Percentiles rank a stretch among this genome's conserved stretches.
These are phyloP conservation scores for Amphichorda felina DNA, from an alignment of 2,329 filamentous ascomycete genomes.

Conservation along the genomic window DNA sequence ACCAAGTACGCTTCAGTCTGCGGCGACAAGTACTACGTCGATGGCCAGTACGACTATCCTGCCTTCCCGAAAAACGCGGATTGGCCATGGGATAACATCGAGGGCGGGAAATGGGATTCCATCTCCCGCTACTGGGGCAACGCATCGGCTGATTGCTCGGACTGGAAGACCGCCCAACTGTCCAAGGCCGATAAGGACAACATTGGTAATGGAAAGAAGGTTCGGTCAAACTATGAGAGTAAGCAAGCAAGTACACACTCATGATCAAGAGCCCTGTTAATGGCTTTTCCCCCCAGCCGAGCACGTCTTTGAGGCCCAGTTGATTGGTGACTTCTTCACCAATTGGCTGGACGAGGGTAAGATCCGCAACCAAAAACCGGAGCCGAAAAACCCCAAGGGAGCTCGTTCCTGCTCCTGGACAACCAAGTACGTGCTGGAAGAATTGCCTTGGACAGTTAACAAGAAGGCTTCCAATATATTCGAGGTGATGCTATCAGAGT, in stretches of 20 bases:
- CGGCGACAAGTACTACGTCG: neutral
- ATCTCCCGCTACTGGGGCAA: neutral
- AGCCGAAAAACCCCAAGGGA: neutral
- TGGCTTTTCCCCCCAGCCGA: too few relatives aligned
- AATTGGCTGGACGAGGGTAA: neutral
- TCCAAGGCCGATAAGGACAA: neutral
- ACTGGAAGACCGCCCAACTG: neutral
- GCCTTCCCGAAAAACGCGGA: neutral
- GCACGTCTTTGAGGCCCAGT: neutral
- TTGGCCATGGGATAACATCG: neutral
- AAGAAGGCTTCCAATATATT: neutral
- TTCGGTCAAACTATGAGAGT: neutral
- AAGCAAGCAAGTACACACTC: too few relatives aligned
- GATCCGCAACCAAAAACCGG: neutral
- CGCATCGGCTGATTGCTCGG: neutral
- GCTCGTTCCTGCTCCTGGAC: neutral
- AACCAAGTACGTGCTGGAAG: neutral
- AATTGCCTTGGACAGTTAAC: neutral
- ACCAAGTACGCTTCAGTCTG: too few relatives aligned
- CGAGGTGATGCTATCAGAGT: neutral
- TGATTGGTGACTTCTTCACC: neutral
- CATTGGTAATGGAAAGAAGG: neutral
- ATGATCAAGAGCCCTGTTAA: too few relatives aligned
- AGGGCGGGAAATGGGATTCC: neutral
- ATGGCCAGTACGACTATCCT: neutral